These are phyloP conservation scores for Coleophoma crateriformis DNA, from an alignment of 2,329 filamentous ascomycete genomes.

Conservation along the genomic window DNA sequence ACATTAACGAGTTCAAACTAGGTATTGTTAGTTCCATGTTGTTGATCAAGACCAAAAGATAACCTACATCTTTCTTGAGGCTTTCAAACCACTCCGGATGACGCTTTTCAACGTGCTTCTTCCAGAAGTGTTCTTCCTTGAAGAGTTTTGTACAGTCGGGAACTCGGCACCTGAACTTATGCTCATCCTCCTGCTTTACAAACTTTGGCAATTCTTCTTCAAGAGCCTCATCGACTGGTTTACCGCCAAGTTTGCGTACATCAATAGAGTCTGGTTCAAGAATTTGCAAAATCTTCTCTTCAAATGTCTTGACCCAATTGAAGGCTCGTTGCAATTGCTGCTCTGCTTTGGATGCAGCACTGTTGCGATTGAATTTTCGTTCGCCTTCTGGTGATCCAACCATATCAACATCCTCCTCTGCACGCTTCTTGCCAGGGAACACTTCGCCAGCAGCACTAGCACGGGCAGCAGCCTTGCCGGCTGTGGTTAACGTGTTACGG, in stretches of 20 bases:
- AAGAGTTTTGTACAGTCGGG: slow-evolving; percentile 95
- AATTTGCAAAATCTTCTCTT: slow-evolving; percentile 91
- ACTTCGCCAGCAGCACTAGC: slow-evolving; percentile 78
- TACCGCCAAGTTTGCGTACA: slow-evolving; percentile 85
- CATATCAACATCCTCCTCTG: slow-evolving; percentile 45
- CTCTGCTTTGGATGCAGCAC: slow-evolving; percentile 69
- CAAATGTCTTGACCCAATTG: slow-evolving; percentile 98
- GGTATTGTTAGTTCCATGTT: slow-evolving; percentile 26
- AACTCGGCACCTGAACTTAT: slow-evolving; percentile 94
- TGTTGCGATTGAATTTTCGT: slow-evolving; percentile 59
- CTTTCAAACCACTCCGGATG: slow-evolving; percentile 82
- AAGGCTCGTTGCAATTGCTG: slow-evolving; percentile 91
- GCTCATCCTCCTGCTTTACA: slow-evolving; percentile 95
- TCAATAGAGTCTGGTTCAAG: slow-evolving; percentile 86
- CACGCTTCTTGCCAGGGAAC: slow-evolving; percentile 78
- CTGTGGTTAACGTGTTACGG: slow-evolving; percentile 74
- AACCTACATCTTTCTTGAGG: slow-evolving; percentile 75
- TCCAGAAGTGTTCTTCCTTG: slow-evolving; percentile 96
- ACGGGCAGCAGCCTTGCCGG: slow-evolving; percentile 77
- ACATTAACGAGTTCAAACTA: slow-evolving; percentile 87
- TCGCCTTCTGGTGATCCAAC: slow-evolving; percentile 63
- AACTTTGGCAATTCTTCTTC: slow-evolving; percentile 81
- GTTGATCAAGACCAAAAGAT: neutral
- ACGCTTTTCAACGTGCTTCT: slow-evolving; percentile 95
- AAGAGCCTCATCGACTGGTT: slow-evolving; percentile 76